Evolutionary conservation across 331 rosid species (phyloP), one percentile per base, ranked within the genome.

Genomic region (Arachis monticola): DNA sequence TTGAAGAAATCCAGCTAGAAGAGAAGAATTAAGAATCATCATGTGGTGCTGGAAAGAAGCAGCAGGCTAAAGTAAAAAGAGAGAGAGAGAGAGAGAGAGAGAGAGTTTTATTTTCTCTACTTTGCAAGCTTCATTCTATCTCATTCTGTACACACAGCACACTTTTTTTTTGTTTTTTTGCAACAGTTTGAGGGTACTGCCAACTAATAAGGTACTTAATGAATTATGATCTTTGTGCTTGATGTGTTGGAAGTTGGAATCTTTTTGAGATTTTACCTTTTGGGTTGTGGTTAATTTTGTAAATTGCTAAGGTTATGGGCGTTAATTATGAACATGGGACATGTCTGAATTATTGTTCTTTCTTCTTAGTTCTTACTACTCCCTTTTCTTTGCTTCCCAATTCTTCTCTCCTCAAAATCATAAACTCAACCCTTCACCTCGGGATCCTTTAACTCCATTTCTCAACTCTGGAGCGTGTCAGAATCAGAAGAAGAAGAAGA

Each of bases 31-130:
- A 35, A 35, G 40, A 35, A 35, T 35, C 40, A 35, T 74, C 84
- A 79, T 80, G 90, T 83, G 90, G 82, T 80, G 77, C 83, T 78
- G 89, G 72, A 73, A 74, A 70, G 84, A 48, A 47, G 85, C 69
- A 67, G 85, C 78, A 82, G 80, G 85, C 78, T 84, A 81, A 74
- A 69, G 9, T 22, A 22, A 77, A 77, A n/a, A n/a, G n/a, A 22
- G 27, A 22, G 27, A 22, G 5, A 67, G 79, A 75, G 48, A 60
- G 60, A 46, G 66, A 76, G 59, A 60, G 42, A 77, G 73, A 56
- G 76, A 76, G 60, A 13, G 27, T 71, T 74, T 50, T 55, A 7
- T 71, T 74, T 50, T 55, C 74, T 74, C 83, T 76, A 47, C 84
- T 74, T 56, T 65, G 68, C 79, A 51, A 59, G 68, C 79, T 48